phyloP scores from a whole-genome alignment of 1,284 basidiomycete species.

The Melanopsichium pennsylvanicum region DNA sequence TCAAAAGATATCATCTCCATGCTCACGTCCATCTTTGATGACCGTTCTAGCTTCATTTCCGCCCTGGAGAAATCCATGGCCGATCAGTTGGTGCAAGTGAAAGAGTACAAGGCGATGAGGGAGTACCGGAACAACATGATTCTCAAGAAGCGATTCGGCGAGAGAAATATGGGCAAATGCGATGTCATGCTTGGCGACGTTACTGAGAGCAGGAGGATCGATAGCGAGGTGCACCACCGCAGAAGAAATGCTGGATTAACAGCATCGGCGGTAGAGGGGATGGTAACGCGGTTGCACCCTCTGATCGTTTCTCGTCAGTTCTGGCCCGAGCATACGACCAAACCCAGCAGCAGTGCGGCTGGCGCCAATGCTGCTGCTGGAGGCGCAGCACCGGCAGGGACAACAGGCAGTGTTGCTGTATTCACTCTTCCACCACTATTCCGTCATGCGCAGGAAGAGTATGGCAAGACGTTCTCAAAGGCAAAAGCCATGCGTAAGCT shows the following conservation, averaged over 20 bases:
- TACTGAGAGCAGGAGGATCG: constrained; percentile 45
- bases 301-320: constrained; percentile 61
- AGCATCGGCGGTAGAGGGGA: constrained; percentile 18
- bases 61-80: constrained; percentile 62
- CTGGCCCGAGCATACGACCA: constrained; percentile 54
- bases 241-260: background rate
- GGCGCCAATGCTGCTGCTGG: background rate
- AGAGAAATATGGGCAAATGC: constrained; percentile 56
- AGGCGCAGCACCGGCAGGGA: background rate
- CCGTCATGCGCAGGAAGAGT: constrained; percentile 42
- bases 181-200: constrained; percentile 65
- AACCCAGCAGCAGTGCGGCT: background rate
- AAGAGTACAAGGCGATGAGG: constrained; percentile 51
- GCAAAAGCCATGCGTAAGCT: constrained; percentile 45
- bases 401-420: constrained; percentile 16
- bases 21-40: constrained; percentile 64
- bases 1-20: constrained; percentile 61
- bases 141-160: constrained; percentile 62
- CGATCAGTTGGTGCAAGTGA: constrained; percentile 56
- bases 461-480: constrained; percentile 20
- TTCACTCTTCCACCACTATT: constrained; percentile 53
- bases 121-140: constrained; percentile 63
- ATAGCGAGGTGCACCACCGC: constrained; percentile 42
- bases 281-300: constrained; percentile 50
- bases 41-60: constrained; percentile 56